Evolutionary conservation across 2,329 filamentous ascomycete species (phyloP).

Genomic region (Phialocephala sp.): DNA sequence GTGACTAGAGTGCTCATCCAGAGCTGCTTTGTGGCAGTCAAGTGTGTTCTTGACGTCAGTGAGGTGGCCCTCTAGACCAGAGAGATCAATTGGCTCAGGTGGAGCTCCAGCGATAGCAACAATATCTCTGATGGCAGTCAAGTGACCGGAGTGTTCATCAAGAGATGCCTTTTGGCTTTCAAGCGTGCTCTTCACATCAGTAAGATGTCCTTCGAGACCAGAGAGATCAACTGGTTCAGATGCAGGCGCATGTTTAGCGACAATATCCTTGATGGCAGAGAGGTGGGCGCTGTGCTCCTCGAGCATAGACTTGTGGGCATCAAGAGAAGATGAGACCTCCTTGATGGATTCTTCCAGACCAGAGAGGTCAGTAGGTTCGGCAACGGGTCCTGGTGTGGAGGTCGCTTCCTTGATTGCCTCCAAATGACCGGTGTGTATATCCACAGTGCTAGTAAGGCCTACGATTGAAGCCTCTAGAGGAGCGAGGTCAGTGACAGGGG

Average conservation of each 20-base stretch:
- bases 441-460: no score
- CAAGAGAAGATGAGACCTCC: background rate
- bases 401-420: slow-evolving; percentile 24
- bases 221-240: slow-evolving; percentile 7
- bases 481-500: slow-evolving; percentile 27
- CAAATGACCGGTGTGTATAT: no score
- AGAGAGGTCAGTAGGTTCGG: slow-evolving; percentile 27
- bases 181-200: slow-evolving; percentile 10
- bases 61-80: background rate
- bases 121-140: slow-evolving; percentile 14
- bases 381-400: slow-evolving; percentile 17
- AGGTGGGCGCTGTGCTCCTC: slow-evolving; percentile 11
- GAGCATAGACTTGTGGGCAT: background rate
- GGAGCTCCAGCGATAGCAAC: slow-evolving; percentile 9
- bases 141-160: slow-evolving; percentile 5
- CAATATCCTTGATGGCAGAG: slow-evolving; percentile 17
- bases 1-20: slow-evolving; percentile 11
- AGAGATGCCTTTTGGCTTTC: background rate
- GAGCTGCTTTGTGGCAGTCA: slow-evolving; percentile 6
- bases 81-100: slow-evolving; percentile 15
- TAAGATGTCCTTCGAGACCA: slow-evolving; percentile 14
- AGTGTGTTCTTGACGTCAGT: slow-evolving; percentile 7
- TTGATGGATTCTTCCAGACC: slow-evolving; percentile 23
- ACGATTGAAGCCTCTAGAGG: slow-evolving; percentile 22
- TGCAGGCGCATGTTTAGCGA: slow-evolving; percentile 17